Base-by-base conservation (phyloP, 148 eudicot species). In the Rhododendron williamsianum region DNA sequence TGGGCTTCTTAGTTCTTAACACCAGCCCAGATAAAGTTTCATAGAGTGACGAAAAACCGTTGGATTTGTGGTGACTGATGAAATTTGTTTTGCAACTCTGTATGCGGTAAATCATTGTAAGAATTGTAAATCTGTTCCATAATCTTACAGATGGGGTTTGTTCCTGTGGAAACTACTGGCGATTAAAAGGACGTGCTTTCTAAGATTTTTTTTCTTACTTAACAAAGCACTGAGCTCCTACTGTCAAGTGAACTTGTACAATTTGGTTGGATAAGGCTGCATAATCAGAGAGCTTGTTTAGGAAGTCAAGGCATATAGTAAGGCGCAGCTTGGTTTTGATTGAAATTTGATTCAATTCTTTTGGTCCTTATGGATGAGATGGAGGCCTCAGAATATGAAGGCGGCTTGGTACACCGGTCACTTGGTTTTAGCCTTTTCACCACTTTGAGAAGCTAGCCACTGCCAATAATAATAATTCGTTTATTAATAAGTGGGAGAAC, bases 1-100 rank as follows among this genome's bases (percentile, higher is more conserved):
- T 56, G 93, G 93, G 78, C 85, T 51, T 51, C 15, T 51, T 51
- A 12, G 54, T 90, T 25, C 86, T 89, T 33, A 83, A 77, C 52
- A 88, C 93, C 4, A 78, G 73, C 36, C 88, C 79, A 21, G 84
- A 89, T 23, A 85, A 85, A 4, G 15, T 51, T 51, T 90, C 84
- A 90, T 23, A 82, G 93, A 56, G 88, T 91, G 63, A 89, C 91
- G 0, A 90, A 88, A 82, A 90, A 91, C 79, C 90, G 89, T 33
- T 86, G 91, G 19, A 90, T 90, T 23, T 91, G 90, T 80, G 93
- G 89, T 33, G 92, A 91, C 23, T 58, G 27, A 86, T 90, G 56
- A 91, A 91, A 84, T 41, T 90, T 88, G 86, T 91, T 65, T 91
- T 88, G 3, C 84, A 73, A 58, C 80, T 88, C 60, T 91, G 88